Conservation (phyloP, 176 grass and related monocot genomes). For the Puccinellia tenuiflora region DNA sequence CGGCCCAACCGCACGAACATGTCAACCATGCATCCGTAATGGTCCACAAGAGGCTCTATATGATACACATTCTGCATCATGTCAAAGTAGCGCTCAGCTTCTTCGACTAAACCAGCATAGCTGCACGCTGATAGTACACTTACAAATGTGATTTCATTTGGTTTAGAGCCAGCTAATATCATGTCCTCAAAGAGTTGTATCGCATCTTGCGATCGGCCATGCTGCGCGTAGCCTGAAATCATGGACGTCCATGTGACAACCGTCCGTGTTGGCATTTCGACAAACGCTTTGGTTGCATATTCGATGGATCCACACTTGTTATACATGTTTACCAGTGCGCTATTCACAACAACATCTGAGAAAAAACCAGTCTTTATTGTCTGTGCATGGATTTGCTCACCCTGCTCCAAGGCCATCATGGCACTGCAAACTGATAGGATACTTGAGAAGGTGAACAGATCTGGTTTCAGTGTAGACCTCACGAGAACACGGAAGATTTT, state of each 20-base stretch:
- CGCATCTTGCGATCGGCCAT: constrained; percentile 60
- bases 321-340: constrained; percentile 90
- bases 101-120: constrained; percentile 57
- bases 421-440: constrained; percentile 64
- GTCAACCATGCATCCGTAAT: constrained; percentile 86
- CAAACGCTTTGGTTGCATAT: constrained; percentile 61
- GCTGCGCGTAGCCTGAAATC: constrained; percentile 78
- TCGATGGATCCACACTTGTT: constrained; percentile 74
- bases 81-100: constrained; percentile 65
- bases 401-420: constrained; percentile 74
- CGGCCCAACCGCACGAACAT: constrained; percentile 68
- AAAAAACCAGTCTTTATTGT: constrained; percentile 67
- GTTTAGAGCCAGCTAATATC: constrained; percentile 55
- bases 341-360: constrained; percentile 72
- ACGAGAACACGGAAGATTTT: constrained; percentile 58
- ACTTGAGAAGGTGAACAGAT: constrained; percentile 79
- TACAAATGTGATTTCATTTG: constrained; percentile 77
- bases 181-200: constrained; percentile 88
- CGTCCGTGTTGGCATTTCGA: constrained; percentile 65
- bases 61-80: constrained; percentile 70
- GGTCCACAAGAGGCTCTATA: constrained; percentile 61
- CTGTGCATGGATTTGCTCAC: constrained; percentile 77
- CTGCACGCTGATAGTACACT: constrained; percentile 87
- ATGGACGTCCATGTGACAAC: constrained; percentile 84
- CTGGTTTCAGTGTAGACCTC: constrained; percentile 49